phyloP scores from a whole-genome alignment of 208 protist species.

The Angomonas desouzai region DNA sequence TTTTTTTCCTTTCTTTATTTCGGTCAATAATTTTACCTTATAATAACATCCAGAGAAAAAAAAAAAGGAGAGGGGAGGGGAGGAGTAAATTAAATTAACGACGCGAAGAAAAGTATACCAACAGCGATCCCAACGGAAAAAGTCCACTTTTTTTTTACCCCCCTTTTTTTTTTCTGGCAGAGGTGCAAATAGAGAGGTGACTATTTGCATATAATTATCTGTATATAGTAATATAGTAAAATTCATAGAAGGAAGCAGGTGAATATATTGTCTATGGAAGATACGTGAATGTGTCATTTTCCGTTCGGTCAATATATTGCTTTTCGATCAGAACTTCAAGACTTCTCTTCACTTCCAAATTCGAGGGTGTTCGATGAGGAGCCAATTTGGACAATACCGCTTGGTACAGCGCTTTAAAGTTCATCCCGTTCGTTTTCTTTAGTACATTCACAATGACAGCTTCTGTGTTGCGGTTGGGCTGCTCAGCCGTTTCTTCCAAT shows the following conservation, averaged over 20 bases:
- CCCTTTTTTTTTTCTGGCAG: too few species aligned
- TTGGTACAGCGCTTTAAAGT: conserved; percentile 43
- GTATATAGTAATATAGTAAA: conserved; percentile 1
- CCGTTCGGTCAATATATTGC: conserved; percentile 46
- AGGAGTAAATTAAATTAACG: too few species aligned
- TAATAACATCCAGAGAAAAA: not conserved
- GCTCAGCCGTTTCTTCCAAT: not conserved
- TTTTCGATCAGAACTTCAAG: conserved; percentile 69
- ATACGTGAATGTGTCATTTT: conserved; percentile 16
- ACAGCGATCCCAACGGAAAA: too few species aligned
- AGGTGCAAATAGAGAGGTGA: not conserved
- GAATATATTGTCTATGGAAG: conserved; percentile 6
- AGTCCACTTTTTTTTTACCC: too few species aligned
- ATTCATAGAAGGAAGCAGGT: not conserved
- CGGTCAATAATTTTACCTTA: not conserved
- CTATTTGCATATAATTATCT: not conserved
- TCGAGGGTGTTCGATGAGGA: conserved; percentile 30
- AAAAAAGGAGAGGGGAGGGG: too few species aligned
- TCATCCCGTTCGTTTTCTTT: conserved; percentile 53
- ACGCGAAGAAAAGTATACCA: too few species aligned
- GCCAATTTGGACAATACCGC: conserved; percentile 24
- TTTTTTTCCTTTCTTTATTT: not conserved
- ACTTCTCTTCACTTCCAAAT: conserved; percentile 50
- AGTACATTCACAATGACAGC: conserved; percentile 62
- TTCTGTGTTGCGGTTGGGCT: conserved; percentile 31